Evolutionary conservation across 78 protist species (phyloP).

Genomic region (Chrysochromulina tobinii): DNA sequence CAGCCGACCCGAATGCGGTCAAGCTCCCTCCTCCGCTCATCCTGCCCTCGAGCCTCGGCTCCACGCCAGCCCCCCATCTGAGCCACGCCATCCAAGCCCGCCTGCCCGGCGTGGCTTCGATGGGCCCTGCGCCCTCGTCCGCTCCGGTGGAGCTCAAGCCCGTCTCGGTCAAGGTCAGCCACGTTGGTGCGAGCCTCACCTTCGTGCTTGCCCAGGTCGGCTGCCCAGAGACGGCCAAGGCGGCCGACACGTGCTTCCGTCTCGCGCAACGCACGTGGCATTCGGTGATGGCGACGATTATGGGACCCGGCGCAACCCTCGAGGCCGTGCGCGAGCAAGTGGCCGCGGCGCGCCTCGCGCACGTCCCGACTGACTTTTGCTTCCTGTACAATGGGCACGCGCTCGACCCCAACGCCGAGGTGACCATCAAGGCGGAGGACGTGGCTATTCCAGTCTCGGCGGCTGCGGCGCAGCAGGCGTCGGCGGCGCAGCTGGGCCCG

Average conservation of each 20-base stretch:
- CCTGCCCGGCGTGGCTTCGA: too few species aligned
- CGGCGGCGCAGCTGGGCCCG: too few species aligned
- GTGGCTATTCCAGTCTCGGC: not conserved
- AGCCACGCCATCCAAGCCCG: too few species aligned
- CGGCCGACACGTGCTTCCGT: not conserved
- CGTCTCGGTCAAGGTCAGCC: too few species aligned
- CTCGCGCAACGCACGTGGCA: not conserved
- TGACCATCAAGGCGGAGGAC: not conserved
- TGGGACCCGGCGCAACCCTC: not conserved
- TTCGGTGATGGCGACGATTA: not conserved
- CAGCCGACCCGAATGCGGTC: too few species aligned
- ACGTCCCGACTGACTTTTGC: not conserved
- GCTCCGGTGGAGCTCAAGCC: too few species aligned
- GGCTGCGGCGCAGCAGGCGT: too few species aligned
- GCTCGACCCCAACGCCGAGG: not conserved
- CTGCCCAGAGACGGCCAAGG: not conserved
- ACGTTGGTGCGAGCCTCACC: too few species aligned
- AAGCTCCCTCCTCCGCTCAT: too few species aligned
- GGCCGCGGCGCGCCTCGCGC: not conserved
- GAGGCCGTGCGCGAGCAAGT: not conserved
- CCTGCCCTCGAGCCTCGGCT: too few species aligned
- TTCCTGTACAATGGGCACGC: not conserved
- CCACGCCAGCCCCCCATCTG: too few species aligned
- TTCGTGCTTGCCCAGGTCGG: not conserved
- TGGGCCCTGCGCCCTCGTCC: too few species aligned